Evolutionary conservation across 2,329 filamentous ascomycete species (phyloP), one percentile per base, ranked within the genome.

Genomic region (Alternaria ethzedia): DNA sequence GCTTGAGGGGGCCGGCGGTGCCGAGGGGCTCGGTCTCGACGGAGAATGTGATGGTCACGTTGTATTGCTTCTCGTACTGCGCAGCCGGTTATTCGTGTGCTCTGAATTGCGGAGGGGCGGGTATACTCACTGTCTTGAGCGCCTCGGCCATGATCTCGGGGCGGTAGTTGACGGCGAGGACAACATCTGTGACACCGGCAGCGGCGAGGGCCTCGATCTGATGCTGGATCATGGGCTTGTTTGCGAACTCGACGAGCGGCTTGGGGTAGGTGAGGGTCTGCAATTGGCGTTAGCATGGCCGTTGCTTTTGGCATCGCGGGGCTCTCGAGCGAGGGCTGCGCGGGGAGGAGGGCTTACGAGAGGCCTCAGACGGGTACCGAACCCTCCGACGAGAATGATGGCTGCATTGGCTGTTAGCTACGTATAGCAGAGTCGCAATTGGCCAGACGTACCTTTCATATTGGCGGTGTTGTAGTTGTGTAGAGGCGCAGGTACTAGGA

Each of bases 201-300:
- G 90, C 91, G 73, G 96, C 95, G 72, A 99, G 88, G 71, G 93
- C 94, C 85, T 97, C 94, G 75, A 99, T 93, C 84, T 99, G 95
- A 84, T 98, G 95, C 78, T 96, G 88, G 82, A 99, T 98, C 95
- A 99, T 99, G 80, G 94, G 96, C 85, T 96, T 95, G 88, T 99
- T 99, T 79, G 89, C 94, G 79, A 99, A 99, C 85, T 99, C 95
- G 78, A 99, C 96, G 73, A 99, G 88, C 70, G 96, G 95, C 84
- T 98, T 99, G 67, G 95, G 95, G 72, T 97, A 92, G 55, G 96
- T 97, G 79, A 99, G 89, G 75, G 95, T 99, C 93, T 97, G 67
- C 68, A 70, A 58, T 64, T 57, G 65, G 52, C 17, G 67, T 77
- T 63, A 80, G 75, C 69, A 23, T 45, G 47, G 59, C 56, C 41